These are phyloP conservation scores for Syzygium oleosum DNA, from an alignment of 345 rosid genomes.

Conservation along the genomic window DNA sequence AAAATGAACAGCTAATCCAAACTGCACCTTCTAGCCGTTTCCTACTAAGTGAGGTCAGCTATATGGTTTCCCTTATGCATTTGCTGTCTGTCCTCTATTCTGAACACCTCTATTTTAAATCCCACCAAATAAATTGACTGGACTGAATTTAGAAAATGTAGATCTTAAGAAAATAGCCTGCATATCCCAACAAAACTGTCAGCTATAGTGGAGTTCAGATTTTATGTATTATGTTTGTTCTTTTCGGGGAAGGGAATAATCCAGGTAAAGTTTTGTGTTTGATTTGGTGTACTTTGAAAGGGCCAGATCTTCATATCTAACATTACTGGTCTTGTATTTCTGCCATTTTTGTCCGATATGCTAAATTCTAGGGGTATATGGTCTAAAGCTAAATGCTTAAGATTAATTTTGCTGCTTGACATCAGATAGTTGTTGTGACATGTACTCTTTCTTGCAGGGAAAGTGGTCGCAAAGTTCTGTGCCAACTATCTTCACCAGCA, in stretches of 20 bases:
- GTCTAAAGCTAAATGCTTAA: neutral
- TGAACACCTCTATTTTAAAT: neutral
- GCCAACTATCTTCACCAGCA: conserved; percentile 86
- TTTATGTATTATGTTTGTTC: neutral
- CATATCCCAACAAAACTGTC: neutral
- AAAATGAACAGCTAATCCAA: neutral
- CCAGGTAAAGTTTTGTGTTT: neutral
- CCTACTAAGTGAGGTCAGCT: neutral
- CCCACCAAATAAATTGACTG: neutral
- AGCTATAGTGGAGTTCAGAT: neutral
- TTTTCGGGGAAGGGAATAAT: neutral
- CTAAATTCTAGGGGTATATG: neutral
- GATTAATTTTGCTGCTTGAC: neutral
- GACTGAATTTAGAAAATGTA: neutral
- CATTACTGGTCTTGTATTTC: neutral
- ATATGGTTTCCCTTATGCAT: neutral
- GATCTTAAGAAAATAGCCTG: neutral
- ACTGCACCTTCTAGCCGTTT: neutral
- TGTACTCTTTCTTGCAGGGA: conserved; percentile 40
- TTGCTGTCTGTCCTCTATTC: neutral
- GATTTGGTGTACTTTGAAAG: neutral
- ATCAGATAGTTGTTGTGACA: neutral
- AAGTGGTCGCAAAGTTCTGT: conserved; percentile 90
- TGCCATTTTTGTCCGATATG: neutral
- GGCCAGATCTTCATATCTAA: neutral